Conservation (phyloP, 2,329 filamentous ascomycete genomes). For the Metarhizium rileyi region DNA sequence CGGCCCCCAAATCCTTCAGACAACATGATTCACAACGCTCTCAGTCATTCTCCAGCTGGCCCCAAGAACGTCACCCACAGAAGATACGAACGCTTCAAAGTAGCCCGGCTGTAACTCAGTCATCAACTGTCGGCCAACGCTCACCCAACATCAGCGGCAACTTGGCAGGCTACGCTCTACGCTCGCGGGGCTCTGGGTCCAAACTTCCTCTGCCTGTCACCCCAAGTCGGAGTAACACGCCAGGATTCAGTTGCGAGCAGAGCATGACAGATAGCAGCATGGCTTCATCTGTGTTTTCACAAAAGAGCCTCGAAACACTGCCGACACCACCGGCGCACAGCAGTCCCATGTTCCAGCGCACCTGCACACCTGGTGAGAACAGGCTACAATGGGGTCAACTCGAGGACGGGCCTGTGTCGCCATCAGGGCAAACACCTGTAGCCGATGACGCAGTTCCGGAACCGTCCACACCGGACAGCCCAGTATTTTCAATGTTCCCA, state of each 20-base stretch:
- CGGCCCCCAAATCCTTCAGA: background rate
- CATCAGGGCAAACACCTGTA: background rate
- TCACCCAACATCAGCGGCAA: conserved; percentile 17
- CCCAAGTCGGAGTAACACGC: conserved; percentile 26
- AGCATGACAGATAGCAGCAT: conserved; percentile 34
- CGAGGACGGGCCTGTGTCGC: conserved; percentile 7
- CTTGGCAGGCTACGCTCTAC: conserved; percentile 19
- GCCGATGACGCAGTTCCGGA: conserved; percentile 3
- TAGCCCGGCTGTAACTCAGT: background rate
- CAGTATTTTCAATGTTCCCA: conserved; percentile 16
- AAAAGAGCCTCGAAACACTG: conserved; percentile 23
- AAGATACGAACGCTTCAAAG: background rate
- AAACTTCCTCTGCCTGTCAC: conserved; percentile 29
- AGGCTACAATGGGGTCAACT: conserved; percentile 17
- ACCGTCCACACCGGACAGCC: conserved; percentile 13
- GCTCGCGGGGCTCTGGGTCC: conserved; percentile 27
- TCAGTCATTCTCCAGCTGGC: background rate
- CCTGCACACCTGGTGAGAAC: conserved; percentile 4
- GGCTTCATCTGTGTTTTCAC: conserved; percentile 31
- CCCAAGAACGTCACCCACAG: background rate
- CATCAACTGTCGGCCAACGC: conserved; percentile 5
- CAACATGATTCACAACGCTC: background rate
- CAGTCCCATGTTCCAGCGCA: conserved; percentile 19
- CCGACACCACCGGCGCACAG: conserved; percentile 20
- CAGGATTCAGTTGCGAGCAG: conserved; percentile 23